A percentile compares a stretch with the other conserved stretches of the same genome.
These are phyloP conservation scores for Collariella sp. DNA, from an alignment of 495 filamentous ascomycete genomes.

Conservation along the genomic window DNA sequence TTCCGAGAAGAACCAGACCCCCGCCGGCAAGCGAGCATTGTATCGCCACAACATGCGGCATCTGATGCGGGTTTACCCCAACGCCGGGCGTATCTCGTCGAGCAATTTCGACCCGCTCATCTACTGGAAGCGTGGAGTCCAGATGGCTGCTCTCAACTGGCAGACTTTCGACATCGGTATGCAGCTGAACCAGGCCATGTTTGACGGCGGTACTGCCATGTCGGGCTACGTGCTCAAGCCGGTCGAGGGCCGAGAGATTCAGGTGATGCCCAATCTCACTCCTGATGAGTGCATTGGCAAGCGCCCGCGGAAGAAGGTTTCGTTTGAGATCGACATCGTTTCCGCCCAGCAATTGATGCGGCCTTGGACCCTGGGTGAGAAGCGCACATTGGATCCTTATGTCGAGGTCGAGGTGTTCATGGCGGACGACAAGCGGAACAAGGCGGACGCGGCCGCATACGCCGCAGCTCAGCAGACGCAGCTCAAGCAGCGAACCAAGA, in stretches of 20 bases:
- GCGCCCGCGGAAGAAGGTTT: conserved; percentile 65
- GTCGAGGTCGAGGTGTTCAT: conserved; percentile 90
- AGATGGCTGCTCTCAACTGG: conserved; percentile 97
- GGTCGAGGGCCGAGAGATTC: conserved; percentile 60
- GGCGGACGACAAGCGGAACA: conserved; percentile 74
- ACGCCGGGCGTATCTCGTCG: conserved; percentile 66
- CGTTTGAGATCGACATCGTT: conserved; percentile 78
- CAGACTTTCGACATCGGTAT: conserved; percentile 92
- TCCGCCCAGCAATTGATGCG: conserved; percentile 92
- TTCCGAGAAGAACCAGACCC: conserved; percentile 61
- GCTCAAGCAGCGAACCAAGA: conserved; percentile 65
- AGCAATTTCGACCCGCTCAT: conserved; percentile 87
- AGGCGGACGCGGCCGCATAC: conserved; percentile 31
- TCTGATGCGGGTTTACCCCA: conserved; percentile 90
- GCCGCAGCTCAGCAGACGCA: conserved; percentile 46
- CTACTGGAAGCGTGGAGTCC: conserved; percentile 90
- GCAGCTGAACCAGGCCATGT: conserved; percentile 97
- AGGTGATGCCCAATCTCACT: conserved; percentile 38
- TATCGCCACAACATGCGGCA: conserved; percentile 84
- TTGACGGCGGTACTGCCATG: conserved; percentile 79
- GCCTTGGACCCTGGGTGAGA: conserved; percentile 57
- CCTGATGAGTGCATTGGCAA: conserved; percentile 41
- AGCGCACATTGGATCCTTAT: conserved; percentile 79
- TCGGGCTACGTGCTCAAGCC: conserved; percentile 93
- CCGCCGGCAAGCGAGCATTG: conserved; percentile 62